Evolutionary conservation across 2,329 filamentous ascomycete genomes (phyloP), one percentile per base, ranked within the genome.

Genomic region (Aspergillus sp.): DNA sequence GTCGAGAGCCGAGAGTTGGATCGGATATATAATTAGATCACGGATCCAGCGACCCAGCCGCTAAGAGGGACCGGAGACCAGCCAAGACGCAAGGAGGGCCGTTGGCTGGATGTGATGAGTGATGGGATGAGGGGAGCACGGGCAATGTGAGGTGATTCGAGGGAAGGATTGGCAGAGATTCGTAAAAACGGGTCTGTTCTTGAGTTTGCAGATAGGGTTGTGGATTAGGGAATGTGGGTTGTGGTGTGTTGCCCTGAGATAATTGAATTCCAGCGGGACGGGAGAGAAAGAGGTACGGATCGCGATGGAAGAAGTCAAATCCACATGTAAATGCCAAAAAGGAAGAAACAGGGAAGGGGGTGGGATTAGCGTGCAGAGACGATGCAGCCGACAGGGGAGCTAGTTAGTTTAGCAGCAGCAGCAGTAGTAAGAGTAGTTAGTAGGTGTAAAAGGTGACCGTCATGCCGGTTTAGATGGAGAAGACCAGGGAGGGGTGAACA

Each of bases 11-110:
- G 39, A 50, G 59, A 53, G 62, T 62, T 50, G 61, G 64, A 65
- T 66, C 60, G 63, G 65, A 61, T 64, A 65, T 67, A 67, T 65
- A 66, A 63, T 67, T 67, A 65, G 65, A 67, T 62, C 64, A 63
- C 36, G 55, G 60, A 62, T 53, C 38, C 61, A 57, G 39, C 47
- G 53, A 55, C 53, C 51, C 53, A 55, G 53, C 53, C 53, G 53
- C 53, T 55, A 55, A 45, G 36, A 45, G 41, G 30, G 43, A 52
- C 45, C 51, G 51, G 21, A 56, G 41, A 59, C 63, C 61, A 59
- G 58, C 63, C 58, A 55, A 21, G 41, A 58, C 41, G 61, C 58
- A 47, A 56, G 49, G 59, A 47, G 30, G 38, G 23, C 39, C 52
- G 61, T 57, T 49, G 45, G 41, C 39, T 43, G 48, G 47, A 15